A percentile compares a stretch with the other conserved stretches of the same genome.
phyloP scores from a whole-genome alignment of 495 filamentous ascomycete genomes.

The Hyaloscypha variabilis region DNA sequence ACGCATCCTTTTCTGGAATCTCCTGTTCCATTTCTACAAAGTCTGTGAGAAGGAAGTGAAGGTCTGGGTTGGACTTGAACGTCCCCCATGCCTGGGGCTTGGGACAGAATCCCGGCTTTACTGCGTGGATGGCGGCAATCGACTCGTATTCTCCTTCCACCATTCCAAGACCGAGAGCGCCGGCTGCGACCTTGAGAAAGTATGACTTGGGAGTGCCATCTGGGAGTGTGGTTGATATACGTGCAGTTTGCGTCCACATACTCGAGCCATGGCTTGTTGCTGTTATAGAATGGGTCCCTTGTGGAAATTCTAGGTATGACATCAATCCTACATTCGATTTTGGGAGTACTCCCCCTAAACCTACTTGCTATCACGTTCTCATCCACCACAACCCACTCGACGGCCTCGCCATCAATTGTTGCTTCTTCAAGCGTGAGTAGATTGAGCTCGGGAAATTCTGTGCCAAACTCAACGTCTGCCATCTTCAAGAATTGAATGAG shows the following conservation, averaged over 20 bases:
- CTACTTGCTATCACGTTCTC: neutral
- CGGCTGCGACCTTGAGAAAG: neutral
- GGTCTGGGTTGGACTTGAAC: neutral
- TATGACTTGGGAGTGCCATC: slow-evolving; percentile 33
- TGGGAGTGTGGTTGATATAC: slow-evolving; percentile 21
- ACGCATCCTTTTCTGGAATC: slow-evolving; percentile 43
- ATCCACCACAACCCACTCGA: neutral
- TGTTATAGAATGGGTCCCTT: neutral
- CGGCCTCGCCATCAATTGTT: neutral
- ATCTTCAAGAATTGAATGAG: neutral
- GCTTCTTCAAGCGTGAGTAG: neutral
- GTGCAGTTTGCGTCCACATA: neutral
- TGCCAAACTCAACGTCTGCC: neutral
- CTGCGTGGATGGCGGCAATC: neutral
- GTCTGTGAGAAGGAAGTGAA: slow-evolving; percentile 25
- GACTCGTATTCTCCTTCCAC: slow-evolving; percentile 3
- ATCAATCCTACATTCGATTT: neutral
- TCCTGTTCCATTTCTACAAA: slow-evolving; percentile 23
- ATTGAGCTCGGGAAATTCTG: neutral
- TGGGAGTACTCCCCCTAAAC: neutral
- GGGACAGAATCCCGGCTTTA: neutral
- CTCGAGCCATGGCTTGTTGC: neutral
- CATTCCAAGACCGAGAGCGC: neutral
- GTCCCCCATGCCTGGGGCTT: neutral
- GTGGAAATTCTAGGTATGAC: neutral